Base-by-base conservation (phyloP, 2,329 filamentous ascomycete species). In the Aspergillus neotritici region DNA sequence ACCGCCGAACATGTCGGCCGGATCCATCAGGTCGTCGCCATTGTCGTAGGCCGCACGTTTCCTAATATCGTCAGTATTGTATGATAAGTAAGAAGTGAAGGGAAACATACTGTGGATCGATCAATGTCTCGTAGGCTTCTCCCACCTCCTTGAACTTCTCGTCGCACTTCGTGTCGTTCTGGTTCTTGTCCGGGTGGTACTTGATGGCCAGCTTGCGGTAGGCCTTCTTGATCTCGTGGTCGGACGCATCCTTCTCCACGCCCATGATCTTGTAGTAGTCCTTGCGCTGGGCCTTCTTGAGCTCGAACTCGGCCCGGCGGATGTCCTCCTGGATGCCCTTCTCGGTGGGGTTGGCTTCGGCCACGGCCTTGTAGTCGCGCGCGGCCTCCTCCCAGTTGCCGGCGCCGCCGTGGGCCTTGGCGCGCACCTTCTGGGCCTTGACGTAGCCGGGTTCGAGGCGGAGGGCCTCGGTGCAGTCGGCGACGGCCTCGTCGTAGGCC, bases 201-300 rank as follows among this genome's bases (percentile, higher is more conserved):
- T 90, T 76, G 55, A 98, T 91, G 44, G 93, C 93, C 62, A 95
- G 78, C 69, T 93, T 95, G 53, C 91, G 83, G 74, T 98, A 98
- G 2, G 91, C 93, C 73, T 90, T 91, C 78, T 97, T 98, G 74
- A 98, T 93, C 42, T 93, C 82, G 44, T 76, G 76, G 15, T 94
- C 88, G 32, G 79, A 79, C 31, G 89, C 89, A 49, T 90, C 85
- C 75, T 96, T 97, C 45, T 85, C 75, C 7, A 98, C 73, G 5
- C 84, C 86, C 41, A 98, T 80, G 54, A 97, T 95, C 79, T 96
- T 96, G 76, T 98, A 98, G 72, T 95, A 97, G 63, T 98, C 93
- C 70, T 98, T 98, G 49, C 93, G 79, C 70, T 91, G 86, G 66
- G 86, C 86, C 83, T 97, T 97, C 82, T 98, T 98, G 51, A 97